Conservation (phyloP, 108 stramenopile genomes). For the Chaetoceros tenuissimus region DNA sequence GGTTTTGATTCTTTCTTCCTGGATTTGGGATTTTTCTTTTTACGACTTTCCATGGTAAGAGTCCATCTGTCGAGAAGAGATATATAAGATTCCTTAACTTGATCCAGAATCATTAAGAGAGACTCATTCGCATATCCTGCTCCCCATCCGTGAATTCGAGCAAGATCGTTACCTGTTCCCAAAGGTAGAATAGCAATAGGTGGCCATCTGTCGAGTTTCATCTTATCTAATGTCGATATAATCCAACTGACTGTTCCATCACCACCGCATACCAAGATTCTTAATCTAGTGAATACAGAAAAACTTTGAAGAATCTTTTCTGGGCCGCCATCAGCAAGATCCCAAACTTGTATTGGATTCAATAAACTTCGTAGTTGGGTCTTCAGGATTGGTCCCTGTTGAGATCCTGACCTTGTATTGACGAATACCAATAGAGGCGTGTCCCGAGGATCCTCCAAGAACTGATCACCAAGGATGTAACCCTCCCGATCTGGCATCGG, state of each 20-base stretch:
- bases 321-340: constrained; percentile 74
- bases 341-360: constrained; percentile 89
- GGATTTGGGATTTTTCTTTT: constrained; percentile 38
- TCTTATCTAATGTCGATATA: constrained; percentile 63
- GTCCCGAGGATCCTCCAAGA: constrained; percentile 26
- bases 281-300: constrained; percentile 44
- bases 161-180: constrained; percentile 88
- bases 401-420: constrained; percentile 74
- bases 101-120: constrained; percentile 57
- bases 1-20: constrained; percentile 31
- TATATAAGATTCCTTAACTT: constrained; percentile 66
- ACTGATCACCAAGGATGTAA: constrained; percentile 76
- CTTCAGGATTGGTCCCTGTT: constrained; percentile 73
- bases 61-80: constrained; percentile 81
- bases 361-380: constrained; percentile 69
- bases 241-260: constrained; percentile 94
- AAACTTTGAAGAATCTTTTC: constrained; percentile 72
- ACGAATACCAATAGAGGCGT: constrained; percentile 90
- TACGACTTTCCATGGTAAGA: constrained; percentile 41
- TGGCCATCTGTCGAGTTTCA: constrained; percentile 72
- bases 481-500: constrained; percentile 73
- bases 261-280: constrained; percentile 84
- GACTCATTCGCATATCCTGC: constrained; percentile 83
- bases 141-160: constrained; percentile 77
- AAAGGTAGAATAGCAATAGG: constrained; percentile 86